Conservation (phyloP, 352 stramenopile species). For the Pythium phragmiticola region DNA sequence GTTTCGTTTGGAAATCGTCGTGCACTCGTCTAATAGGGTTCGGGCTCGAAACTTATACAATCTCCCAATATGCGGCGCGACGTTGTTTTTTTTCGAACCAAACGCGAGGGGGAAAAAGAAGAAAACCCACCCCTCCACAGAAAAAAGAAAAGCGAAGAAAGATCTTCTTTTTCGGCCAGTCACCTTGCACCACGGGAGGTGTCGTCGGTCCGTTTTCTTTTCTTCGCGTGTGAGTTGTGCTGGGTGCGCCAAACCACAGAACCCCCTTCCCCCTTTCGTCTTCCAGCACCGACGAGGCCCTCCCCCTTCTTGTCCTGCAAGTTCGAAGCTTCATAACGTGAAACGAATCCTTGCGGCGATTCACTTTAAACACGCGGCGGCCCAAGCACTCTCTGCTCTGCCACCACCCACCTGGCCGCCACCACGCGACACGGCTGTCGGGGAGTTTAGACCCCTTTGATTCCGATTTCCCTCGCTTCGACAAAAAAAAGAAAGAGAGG, state of each 20-base stretch:
- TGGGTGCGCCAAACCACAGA: slow-evolving; percentile 8
- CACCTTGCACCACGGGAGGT: neutral
- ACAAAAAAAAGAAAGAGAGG: slow-evolving; percentile 17
- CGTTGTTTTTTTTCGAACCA: slow-evolving; percentile 21
- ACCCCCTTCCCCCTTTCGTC: slow-evolving; percentile 1
- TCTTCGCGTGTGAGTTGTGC: neutral
- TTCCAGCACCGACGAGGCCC: slow-evolving; percentile 2
- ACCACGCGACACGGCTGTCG: too few relatives aligned
- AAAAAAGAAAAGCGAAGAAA: slow-evolving; percentile 24
- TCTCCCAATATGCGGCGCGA: neutral
- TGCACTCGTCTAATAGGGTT: slow-evolving; percentile 5
- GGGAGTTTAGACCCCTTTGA: too few relatives aligned
- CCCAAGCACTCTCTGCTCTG: too few relatives aligned
- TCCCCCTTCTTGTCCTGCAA: neutral
- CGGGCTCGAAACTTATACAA: neutral
- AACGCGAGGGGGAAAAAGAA: slow-evolving; percentile 10
- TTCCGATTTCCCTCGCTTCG: neutral
- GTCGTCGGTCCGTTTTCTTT: slow-evolving; percentile 9
- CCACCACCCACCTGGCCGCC: too few relatives aligned
- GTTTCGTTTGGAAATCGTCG: slow-evolving; percentile 7
- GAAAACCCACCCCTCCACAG: slow-evolving; percentile 13
- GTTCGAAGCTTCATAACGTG: neutral
- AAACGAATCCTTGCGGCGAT: neutral
- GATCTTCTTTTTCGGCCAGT: slow-evolving; percentile 25
- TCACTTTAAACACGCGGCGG: too few relatives aligned